Percentiles rank a stretch among this genome's conserved stretches.
phyloP scores from a whole-genome alignment of 306 rosid genomes.

The Inga oerstediana region DNA sequence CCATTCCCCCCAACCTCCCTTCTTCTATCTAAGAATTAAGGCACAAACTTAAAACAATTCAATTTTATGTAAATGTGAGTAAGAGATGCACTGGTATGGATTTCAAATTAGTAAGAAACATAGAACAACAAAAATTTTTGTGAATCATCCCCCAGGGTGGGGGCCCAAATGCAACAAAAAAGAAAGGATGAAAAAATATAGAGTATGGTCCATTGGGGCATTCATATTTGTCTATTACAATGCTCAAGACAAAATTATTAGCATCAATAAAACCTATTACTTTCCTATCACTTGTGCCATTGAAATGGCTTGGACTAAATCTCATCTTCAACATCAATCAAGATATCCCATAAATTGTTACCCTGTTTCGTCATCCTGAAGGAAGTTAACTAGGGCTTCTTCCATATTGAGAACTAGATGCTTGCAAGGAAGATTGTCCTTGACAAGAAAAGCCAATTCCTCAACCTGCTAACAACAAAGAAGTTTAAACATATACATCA shows the following conservation, averaged over 20 bases:
- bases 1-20: slow-evolving; percentile 5
- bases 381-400: slow-evolving; percentile 76
- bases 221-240: slow-evolving; percentile 12
- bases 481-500: slow-evolving; percentile 16
- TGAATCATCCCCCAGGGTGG: background rate
- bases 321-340: slow-evolving; percentile 23
- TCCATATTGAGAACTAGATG: slow-evolving; percentile 96
- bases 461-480: slow-evolving; percentile 65
- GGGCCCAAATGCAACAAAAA: background rate
- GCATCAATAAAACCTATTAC: background rate
- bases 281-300: background rate
- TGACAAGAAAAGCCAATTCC: slow-evolving; percentile 93
- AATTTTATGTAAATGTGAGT: background rate
- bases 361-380: slow-evolving; percentile 82
- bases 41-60: background rate
- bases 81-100: background rate
- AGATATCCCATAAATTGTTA: slow-evolving; percentile 41
- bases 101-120: slow-evolving; percentile 20
- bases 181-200: background rate
- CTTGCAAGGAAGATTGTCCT: slow-evolving; percentile 96
- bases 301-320: slow-evolving; percentile 3
- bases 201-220: background rate
- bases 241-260: slow-evolving; percentile 18
- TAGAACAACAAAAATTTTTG: background rate
- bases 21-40: slow-evolving; percentile 14